Conservation (phyloP, 2,329 filamentous ascomycete genomes). For the Rugonectria rugulosa region DNA sequence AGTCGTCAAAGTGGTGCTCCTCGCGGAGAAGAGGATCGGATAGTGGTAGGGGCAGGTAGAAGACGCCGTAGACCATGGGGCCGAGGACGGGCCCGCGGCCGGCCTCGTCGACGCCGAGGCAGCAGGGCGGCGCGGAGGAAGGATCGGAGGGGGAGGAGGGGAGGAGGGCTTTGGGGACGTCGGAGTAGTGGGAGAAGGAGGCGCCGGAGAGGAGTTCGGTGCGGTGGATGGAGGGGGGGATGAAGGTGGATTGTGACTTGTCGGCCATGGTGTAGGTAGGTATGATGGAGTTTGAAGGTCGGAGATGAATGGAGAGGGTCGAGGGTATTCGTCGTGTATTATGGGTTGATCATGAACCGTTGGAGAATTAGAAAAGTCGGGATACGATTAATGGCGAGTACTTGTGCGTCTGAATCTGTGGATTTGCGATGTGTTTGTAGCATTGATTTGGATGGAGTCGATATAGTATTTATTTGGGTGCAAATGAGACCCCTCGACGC, state of each 20-base stretch:
- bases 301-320: background rate
- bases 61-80: constrained; percentile 75
- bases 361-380: too few relatives aligned
- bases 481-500: constrained; percentile 16
- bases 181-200: constrained; percentile 76
- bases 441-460: background rate
- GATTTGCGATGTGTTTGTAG: too few relatives aligned
- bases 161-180: constrained; percentile 68
- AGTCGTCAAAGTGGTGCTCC: constrained; percentile 91
- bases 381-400: too few relatives aligned
- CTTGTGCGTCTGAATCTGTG: too few relatives aligned
- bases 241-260: constrained; percentile 51
- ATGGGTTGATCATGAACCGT: too few relatives aligned
- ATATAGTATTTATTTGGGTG: background rate
- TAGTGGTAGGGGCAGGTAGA: constrained; percentile 76
- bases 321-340: background rate
- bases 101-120: constrained; percentile 91
- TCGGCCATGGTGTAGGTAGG: constrained; percentile 14
- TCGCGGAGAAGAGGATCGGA: constrained; percentile 77
- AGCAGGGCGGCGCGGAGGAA: constrained; percentile 58
- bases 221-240: constrained; percentile 73
- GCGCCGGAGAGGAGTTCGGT: constrained; percentile 66
- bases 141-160: constrained; percentile 47
- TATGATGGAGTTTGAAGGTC: background rate
- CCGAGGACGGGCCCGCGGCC: constrained; percentile 93